Evolutionary conservation across 352 stramenopile genomes (phyloP).

Genomic region (Globisporangium uncinulatum): DNA sequence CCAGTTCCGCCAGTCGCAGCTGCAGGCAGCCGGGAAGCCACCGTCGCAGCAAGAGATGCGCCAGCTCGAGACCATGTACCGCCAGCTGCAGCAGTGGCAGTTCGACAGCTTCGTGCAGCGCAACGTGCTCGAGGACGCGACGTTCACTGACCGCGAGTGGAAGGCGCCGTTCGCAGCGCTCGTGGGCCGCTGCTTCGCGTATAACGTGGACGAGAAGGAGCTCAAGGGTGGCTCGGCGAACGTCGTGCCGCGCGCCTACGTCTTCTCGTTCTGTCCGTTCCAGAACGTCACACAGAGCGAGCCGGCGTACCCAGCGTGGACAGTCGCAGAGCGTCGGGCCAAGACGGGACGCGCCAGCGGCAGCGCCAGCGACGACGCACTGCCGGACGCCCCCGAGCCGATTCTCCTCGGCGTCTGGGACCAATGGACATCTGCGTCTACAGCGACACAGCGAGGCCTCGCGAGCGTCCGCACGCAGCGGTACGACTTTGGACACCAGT

Average conservation of each 20-base stretch:
- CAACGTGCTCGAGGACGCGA: slow-evolving; percentile 29
- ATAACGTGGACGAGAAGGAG: slow-evolving; percentile 60
- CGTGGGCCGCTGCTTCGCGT: slow-evolving; percentile 60
- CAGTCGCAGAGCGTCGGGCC: slow-evolving; percentile 34
- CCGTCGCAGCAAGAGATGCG: slow-evolving; percentile 24
- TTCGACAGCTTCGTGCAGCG: slow-evolving; percentile 48
- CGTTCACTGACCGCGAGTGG: slow-evolving; percentile 36
- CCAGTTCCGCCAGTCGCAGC: slow-evolving; percentile 22
- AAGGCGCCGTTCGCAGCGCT: slow-evolving; percentile 52
- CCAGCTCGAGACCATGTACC: slow-evolving; percentile 41
- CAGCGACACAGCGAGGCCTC: slow-evolving; percentile 17
- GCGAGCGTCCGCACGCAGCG: slow-evolving; percentile 20
- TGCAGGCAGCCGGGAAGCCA: slow-evolving; percentile 12
- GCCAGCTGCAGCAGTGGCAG: slow-evolving; percentile 38
- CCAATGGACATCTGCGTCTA: slow-evolving; percentile 32
- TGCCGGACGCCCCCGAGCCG: slow-evolving; percentile 17
- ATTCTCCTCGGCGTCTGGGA: slow-evolving; percentile 65
- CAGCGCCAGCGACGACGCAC: slow-evolving; percentile 8
- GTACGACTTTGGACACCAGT: slow-evolving; percentile 82
- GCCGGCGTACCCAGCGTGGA: slow-evolving; percentile 48
- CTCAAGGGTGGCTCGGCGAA: slow-evolving; percentile 72
- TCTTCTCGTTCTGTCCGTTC: slow-evolving; percentile 70
- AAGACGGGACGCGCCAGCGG: slow-evolving; percentile 18
- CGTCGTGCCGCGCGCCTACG: slow-evolving; percentile 60
- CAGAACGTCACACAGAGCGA: slow-evolving; percentile 78